Conservation (phyloP, 2,329 filamentous ascomycete species). For the Nigrospora oryzae region DNA sequence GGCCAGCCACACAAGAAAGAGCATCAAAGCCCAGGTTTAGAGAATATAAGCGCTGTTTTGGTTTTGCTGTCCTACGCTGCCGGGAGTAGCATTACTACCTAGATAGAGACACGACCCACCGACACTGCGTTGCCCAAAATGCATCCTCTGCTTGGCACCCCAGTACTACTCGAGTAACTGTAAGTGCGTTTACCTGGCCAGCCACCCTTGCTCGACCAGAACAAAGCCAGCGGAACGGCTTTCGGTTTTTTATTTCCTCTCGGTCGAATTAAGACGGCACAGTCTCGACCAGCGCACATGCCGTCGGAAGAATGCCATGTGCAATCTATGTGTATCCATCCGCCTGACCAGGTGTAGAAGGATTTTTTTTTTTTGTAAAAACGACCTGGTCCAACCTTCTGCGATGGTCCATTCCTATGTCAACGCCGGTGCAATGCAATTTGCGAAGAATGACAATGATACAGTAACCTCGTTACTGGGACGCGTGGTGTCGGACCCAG, state of each 20-base stretch:
- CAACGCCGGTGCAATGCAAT: conserved; percentile 52
- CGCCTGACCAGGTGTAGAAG: conserved; percentile 15
- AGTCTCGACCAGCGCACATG: conserved; percentile 31
- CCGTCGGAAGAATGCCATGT: conserved; percentile 23
- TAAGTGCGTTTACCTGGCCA: no score
- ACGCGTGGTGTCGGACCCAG: background rate
- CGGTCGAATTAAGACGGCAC: conserved; percentile 27
- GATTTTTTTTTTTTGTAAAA: conserved; percentile 19
- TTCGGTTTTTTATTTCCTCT: background rate
- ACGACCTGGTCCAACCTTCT: conserved; percentile 12
- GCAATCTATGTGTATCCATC: conserved; percentile 20
- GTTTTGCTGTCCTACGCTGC: no score
- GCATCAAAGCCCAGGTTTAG: no score
- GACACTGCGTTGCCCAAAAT: no score
- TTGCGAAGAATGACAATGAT: conserved; percentile 18
- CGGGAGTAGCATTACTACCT: no score
- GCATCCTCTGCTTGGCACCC: no score
- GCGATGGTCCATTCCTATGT: conserved; percentile 18
- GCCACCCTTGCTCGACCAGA: background rate
- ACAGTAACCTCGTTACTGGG: conserved; percentile 9
- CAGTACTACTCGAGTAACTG: no score
- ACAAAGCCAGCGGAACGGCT: background rate
- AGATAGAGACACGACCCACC: no score
- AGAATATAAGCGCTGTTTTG: no score
- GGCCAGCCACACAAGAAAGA: no score